Evolutionary conservation across 495 filamentous ascomycete species (phyloP), one percentile per base, ranked within the genome.

Genomic region (Talaromyces ruber): DNA sequence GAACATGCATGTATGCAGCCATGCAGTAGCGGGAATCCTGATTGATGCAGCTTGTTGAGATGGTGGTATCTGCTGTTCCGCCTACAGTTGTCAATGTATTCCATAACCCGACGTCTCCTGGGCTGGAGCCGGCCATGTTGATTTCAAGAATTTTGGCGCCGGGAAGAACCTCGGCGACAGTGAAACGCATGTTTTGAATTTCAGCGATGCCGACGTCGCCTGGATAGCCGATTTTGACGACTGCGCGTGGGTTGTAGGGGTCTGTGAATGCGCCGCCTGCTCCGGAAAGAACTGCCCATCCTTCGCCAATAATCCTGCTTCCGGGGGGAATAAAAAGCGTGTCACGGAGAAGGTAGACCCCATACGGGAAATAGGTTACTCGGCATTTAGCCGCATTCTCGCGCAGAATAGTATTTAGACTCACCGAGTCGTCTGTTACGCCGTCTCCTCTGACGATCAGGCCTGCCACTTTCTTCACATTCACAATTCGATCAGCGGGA

Each of bases 301-400:
- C 71, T 59, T 83, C 77, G 6, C 83, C 82, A 2, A 82, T 71
- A 26, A 84, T 81, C 21, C 71, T 70, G 14, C 73, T 75, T 28
- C 74, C 74, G 0, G 72, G 62, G 0, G 84, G 85, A 54, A 87
- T 70, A 50, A 74, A 66, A 24, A 88, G 64, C 0, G 84, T 87
- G 25, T 71, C 69, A 24, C 70, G 78, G 50, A 87, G 78, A 1
- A 74, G 63, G 66, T 88, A 88, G 0, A 76, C 74, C 11, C 85
- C 85, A 25, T 71, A 68, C 0, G 84, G 83, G 66, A 88, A 86
- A 68, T 79, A 87, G 3, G 79, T 68, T 18, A 86, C 67, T 11
- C 61, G 62, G 28, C 76, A 77, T 60, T 74, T 67, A 16, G 61
- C 56, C 58, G 74, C 67, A 52, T 79, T 66, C 58, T 76, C 43